Evolutionary conservation across 108 stramenopile species (phyloP), one percentile per base, ranked within the genome.

Genomic region (Epipyxis sp.): DNA sequence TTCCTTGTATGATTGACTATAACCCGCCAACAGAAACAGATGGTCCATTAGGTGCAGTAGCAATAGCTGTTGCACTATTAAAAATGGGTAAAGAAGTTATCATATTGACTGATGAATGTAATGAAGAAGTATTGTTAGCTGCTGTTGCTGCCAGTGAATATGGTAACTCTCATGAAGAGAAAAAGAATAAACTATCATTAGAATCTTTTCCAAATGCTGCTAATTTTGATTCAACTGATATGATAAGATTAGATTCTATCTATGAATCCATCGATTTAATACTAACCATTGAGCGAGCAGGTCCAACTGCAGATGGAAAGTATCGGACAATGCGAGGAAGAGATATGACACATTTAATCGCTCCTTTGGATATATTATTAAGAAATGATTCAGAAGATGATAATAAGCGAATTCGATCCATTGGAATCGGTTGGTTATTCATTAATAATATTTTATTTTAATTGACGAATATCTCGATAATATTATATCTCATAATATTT

Each of bases 311-410:
- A 6, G 93, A 93, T 79, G 91, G 91, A 6, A 79, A 76, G 25
- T 93, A 89, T 83, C 91, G 90, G 69, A 93, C 93, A 25, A 93
- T 93, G 93, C 65, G 90, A 35, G 91, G 89, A 20, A 89, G 88
- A 42, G 65, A 89, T 58, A 93, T 93, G 93, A 89, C 85, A 68
- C 78, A 72, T 25, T 69, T 92, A 57, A 86, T 92, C 74, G 91
- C 90, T 30, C 93, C 93, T 1, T 69, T 93, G 20, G 87, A 93
- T 81, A 76, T 68, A 50, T 82, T 90, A 72, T 80, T 89, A 6
- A 50, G 13, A 50, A 20, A 20, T 20, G 6, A 13, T 6, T 20
- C 46, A 16, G 86, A 88, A 6, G 72, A 84, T 41, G 86, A 76
- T 1, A 59, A 62, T 35, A 59, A 40, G 0, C 80, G 27, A 27